phyloP scores from a whole-genome alignment of 345 rosid genomes.

The sweet orange (Citrus sinensis) region DNA sequence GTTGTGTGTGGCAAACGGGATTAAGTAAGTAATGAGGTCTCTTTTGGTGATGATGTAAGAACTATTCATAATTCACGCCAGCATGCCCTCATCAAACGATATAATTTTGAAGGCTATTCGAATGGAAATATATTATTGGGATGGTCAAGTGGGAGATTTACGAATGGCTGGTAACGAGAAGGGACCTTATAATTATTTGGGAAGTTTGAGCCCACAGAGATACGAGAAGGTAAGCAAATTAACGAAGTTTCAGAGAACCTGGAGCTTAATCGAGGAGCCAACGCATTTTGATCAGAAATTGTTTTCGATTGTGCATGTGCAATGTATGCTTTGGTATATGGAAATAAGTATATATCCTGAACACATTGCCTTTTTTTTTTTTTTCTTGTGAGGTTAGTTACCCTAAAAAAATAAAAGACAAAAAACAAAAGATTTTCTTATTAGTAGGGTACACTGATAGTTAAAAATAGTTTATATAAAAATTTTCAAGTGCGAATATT shows the following conservation, averaged over 20 bases:
- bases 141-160: neutral
- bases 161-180: neutral
- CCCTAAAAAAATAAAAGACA: too few species aligned
- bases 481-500: too few species aligned
- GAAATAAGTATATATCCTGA: neutral
- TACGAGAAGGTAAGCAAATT: neutral
- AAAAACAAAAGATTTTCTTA: too few species aligned
- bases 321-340: neutral
- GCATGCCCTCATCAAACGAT: neutral
- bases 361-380: neutral
- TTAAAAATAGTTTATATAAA: too few species aligned
- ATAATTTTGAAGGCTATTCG: neutral
- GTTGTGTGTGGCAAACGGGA: neutral
- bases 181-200: neutral
- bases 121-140: neutral
- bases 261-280: neutral
- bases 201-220: constrained; percentile 5
- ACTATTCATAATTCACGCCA: neutral
- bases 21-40: neutral
- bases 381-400: neutral
- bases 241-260: neutral
- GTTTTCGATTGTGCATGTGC: neutral
- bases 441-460: too few species aligned
- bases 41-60: neutral
- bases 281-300: neutral